phyloP scores from a whole-genome alignment of 441 rosid species.

The Pelargonium australe region DNA sequence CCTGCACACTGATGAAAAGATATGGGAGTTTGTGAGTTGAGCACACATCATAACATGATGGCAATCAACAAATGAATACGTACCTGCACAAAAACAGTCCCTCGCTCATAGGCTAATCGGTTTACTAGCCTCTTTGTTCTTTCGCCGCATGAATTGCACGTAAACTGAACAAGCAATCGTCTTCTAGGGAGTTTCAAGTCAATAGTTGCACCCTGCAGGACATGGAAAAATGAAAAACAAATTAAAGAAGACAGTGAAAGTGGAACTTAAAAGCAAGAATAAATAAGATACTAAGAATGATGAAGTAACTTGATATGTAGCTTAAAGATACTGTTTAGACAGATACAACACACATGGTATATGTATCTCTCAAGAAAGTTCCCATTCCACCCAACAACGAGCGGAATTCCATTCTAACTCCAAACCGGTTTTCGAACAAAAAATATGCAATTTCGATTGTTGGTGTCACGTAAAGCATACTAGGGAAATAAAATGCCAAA shows the following conservation, averaged over 20 bases:
- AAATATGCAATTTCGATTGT: too few species aligned
- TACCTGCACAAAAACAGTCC: constrained; percentile 80
- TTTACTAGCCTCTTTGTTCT: constrained; percentile 74
- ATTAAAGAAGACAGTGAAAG: neutral
- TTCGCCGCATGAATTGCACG: constrained; percentile 72
- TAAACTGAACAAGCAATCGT: constrained; percentile 67
- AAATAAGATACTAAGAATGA: neutral
- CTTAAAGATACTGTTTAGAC: neutral
- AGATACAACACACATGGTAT: too few species aligned
- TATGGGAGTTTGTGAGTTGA: constrained; percentile 18
- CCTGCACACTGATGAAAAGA: constrained; percentile 72
- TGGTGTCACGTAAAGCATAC: too few species aligned
- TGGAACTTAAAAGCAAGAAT: neutral
- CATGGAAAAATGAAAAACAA: constrained; percentile 3
- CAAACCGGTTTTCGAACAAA: too few species aligned
- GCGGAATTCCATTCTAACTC: too few species aligned
- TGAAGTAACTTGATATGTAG: neutral
- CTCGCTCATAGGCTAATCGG: constrained; percentile 72
- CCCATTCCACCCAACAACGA: too few species aligned
- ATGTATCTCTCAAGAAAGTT: too few species aligned
- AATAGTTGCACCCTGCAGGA: constrained; percentile 39
- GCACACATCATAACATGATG: neutral
- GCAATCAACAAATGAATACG: constrained; percentile 9
- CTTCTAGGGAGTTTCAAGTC: constrained; percentile 73
- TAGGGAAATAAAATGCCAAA: too few species aligned